These are phyloP conservation scores for Vinca minor DNA, from an alignment of 257 asterid genomes.

Conservation along the genomic window DNA sequence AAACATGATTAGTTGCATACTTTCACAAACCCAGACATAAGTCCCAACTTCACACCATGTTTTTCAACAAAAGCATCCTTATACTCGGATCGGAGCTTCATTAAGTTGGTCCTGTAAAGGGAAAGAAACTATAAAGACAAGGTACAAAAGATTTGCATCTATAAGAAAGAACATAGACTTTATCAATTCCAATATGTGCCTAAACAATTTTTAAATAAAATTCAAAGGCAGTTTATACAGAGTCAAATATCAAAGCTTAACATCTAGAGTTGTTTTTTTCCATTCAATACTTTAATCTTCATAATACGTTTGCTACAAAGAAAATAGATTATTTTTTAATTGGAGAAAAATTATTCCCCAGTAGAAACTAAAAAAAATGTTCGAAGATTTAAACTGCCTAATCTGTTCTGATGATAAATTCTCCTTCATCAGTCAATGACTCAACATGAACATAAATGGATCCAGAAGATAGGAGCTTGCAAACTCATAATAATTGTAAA, in stretches of 20 bases:
- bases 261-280: background rate
- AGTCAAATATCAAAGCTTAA: background rate
- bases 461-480: too few relatives aligned
- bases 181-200: background rate
- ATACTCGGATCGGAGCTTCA: slow-evolving; percentile 95
- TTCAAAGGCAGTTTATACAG: too few relatives aligned
- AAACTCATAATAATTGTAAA: too few relatives aligned
- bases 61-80: slow-evolving; percentile 87
- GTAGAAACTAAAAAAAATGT: background rate
- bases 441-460: too few relatives aligned
- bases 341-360: background rate
- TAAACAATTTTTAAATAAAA: too few relatives aligned
- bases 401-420: too few relatives aligned
- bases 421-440: too few relatives aligned
- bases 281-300: background rate
- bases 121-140: background rate
- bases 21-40: slow-evolving; percentile 93
- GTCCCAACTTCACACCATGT: slow-evolving; percentile 95
- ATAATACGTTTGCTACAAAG: background rate
- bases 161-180: too few relatives aligned
- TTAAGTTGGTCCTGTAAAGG: slow-evolving; percentile 78
- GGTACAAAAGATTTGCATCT: background rate
- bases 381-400: background rate
- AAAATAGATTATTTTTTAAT: background rate
- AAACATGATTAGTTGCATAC: slow-evolving; percentile 25